phyloP scores from a whole-genome alignment of 2,329 filamentous ascomycete genomes.

The Chrysoporthe puriensis region DNA sequence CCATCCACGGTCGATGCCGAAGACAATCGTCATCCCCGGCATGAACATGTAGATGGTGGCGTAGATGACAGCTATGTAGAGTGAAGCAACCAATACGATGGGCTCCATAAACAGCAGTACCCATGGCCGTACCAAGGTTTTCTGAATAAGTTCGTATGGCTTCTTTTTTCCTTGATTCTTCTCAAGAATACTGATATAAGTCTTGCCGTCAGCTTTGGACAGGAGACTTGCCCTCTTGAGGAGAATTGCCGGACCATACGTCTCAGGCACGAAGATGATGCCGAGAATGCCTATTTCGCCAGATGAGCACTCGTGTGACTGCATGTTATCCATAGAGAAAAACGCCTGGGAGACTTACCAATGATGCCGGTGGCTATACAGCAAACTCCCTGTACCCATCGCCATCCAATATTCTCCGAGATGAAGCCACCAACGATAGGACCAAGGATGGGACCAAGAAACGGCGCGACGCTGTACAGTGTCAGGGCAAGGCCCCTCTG shows the following conservation, averaged over 20 bases:
- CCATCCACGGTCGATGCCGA: constrained; percentile 59
- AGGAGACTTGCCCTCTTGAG: not conserved
- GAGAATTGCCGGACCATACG: constrained; percentile 24
- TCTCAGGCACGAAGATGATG: constrained; percentile 30
- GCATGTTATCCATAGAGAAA: constrained; percentile 26
- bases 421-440: constrained; percentile 35
- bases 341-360: constrained; percentile 34
- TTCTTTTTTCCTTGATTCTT: constrained; percentile 38
- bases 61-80: constrained; percentile 66
- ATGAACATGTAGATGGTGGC: constrained; percentile 59
- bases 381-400: constrained; percentile 40
- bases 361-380: not conserved
- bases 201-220: constrained; percentile 8
- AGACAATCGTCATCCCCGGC: constrained; percentile 63
- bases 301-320: constrained; percentile 12
- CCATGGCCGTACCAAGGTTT: constrained; percentile 64
- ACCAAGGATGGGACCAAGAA: constrained; percentile 35
- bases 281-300: not conserved
- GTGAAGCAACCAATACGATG: constrained; percentile 64
- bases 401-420: constrained; percentile 38
- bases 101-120: constrained; percentile 67
- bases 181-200: constrained; percentile 31
- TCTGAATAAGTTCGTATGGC: constrained; percentile 50
- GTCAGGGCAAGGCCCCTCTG: constrained; percentile 55
- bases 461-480: constrained; percentile 31